Conservation (phyloP, 768 basidiomycete genomes). For the Chalciporus pseudorubinellus region DNA sequence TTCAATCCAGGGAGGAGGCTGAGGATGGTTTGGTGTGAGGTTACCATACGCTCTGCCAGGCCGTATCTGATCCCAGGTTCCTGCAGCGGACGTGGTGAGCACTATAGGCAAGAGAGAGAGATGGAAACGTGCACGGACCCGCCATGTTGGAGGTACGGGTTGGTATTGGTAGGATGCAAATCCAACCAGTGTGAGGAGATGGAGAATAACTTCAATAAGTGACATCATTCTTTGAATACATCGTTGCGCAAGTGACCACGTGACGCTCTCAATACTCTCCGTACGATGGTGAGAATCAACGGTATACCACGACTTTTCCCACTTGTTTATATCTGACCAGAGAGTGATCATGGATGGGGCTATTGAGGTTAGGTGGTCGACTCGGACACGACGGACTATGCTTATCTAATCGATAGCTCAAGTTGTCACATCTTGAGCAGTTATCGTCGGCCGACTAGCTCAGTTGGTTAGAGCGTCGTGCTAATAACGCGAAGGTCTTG, state of each 20-base stretch:
- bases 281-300: background rate
- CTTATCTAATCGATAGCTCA: too few relatives aligned
- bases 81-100: constrained; percentile 21
- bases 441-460: constrained; percentile 27
- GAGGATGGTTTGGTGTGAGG: constrained; percentile 43
- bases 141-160: constrained; percentile 42
- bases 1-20: constrained; percentile 39
- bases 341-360: too few relatives aligned
- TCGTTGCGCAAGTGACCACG: background rate
- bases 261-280: background rate
- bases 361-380: too few relatives aligned
- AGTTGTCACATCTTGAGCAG: too few relatives aligned
- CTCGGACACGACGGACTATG: too few relatives aligned
- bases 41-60: constrained; percentile 38
- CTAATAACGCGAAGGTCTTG: constrained; percentile 39
- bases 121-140: constrained; percentile 33
- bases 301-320: too few relatives aligned
- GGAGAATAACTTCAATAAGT: background rate
- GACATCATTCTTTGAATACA: background rate
- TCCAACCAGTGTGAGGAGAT: constrained; percentile 1
- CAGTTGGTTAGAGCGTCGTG: constrained; percentile 36
- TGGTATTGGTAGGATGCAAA: constrained; percentile 37
- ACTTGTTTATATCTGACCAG: background rate
- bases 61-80: constrained; percentile 41
- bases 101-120: background rate